Percentiles rank a stretch among this genome's conserved stretches.
These are phyloP conservation scores for Penicillium janthinellum DNA, from an alignment of 2,329 filamentous ascomycete genomes.

Conservation along the genomic window DNA sequence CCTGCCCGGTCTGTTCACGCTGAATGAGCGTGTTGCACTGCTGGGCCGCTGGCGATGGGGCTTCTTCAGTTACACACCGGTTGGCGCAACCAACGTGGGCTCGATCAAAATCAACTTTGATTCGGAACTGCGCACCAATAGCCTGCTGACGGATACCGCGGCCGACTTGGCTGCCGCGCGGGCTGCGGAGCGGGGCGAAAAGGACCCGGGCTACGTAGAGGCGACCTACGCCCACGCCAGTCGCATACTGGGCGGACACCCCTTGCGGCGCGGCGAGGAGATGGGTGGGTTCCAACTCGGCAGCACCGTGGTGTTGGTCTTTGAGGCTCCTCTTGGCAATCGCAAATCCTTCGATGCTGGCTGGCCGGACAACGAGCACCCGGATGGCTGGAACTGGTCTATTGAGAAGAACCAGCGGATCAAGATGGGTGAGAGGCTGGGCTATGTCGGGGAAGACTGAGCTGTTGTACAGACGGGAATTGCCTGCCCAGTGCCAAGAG, in stretches of 20 bases:
- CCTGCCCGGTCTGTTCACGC: conserved; percentile 88
- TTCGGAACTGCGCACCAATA: conserved; percentile 88
- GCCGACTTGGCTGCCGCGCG: conserved; percentile 83
- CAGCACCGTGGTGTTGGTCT: conserved; percentile 92
- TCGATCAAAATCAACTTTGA: conserved; percentile 98
- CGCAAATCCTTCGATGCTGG: conserved; percentile 62
- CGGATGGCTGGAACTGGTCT: conserved; percentile 78
- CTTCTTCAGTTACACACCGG: conserved; percentile 94
- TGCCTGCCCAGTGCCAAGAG: background rate
- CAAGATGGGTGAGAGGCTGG: conserved; percentile 85
- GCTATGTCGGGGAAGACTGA: conserved; percentile 58
- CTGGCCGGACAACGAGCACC: conserved; percentile 58
- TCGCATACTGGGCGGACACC: conserved; percentile 75
- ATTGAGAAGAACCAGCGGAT: conserved; percentile 86
- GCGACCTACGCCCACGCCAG: conserved; percentile 83
- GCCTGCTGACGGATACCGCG: conserved; percentile 85
- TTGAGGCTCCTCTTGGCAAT: conserved; percentile 78
- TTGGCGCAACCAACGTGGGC: conserved; percentile 95
- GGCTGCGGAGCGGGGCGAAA: conserved; percentile 73
- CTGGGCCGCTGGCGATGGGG: conserved; percentile 94
- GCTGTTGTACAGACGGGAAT: conserved; percentile 25
- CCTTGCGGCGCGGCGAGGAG: conserved; percentile 84
- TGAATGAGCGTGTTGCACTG: conserved; percentile 94
- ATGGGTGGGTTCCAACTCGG: conserved; percentile 98
- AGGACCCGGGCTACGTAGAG: conserved; percentile 88